phyloP scores from a whole-genome alignment of 768 basidiomycete species.

The Amanita thiersii region DNA sequence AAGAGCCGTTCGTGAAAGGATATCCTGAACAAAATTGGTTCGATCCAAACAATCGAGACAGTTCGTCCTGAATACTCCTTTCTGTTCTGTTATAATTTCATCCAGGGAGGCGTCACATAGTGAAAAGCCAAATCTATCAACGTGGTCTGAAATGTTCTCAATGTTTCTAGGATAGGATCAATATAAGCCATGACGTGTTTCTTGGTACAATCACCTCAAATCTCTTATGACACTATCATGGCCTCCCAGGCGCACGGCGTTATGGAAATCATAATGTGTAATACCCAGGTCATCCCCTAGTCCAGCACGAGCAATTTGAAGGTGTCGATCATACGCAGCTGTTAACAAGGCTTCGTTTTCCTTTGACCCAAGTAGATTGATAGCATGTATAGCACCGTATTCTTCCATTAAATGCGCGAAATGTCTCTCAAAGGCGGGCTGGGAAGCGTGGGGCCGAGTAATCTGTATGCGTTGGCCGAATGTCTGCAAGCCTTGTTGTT shows the following conservation, averaged over 20 bases:
- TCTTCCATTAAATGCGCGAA: conserved; percentile 80
- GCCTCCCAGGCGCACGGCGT: conserved; percentile 68
- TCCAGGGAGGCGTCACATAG: conserved; percentile 61
- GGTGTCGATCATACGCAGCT: conserved; percentile 72
- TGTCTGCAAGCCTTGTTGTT: conserved; percentile 92
- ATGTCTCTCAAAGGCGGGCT: conserved; percentile 95
- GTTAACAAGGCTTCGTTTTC: conserved; percentile 89
- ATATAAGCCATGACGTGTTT: neutral
- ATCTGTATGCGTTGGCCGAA: conserved; percentile 94
- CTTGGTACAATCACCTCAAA: conserved; percentile 38
- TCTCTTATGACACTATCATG: conserved; percentile 82
- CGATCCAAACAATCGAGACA: conserved; percentile 95
- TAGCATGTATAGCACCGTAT: conserved; percentile 78
- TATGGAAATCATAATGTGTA: conserved; percentile 94
- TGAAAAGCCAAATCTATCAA: conserved; percentile 82
- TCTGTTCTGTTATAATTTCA: conserved; percentile 80
- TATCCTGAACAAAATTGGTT: conserved; percentile 96
- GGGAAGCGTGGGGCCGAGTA: conserved; percentile 90
- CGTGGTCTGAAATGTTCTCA: conserved; percentile 48
- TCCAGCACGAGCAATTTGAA: conserved; percentile 53
- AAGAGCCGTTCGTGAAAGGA: conserved; percentile 74
- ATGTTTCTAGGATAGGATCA: conserved; percentile 36
- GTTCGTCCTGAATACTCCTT: conserved; percentile 89
- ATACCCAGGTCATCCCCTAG: conserved; percentile 67
- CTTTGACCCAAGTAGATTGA: conserved; percentile 87